A percentile compares a stretch with the other conserved stretches of the same genome.
phyloP scores from a whole-genome alignment of 345 rosid genomes.

The Arabis hirsuta region DNA sequence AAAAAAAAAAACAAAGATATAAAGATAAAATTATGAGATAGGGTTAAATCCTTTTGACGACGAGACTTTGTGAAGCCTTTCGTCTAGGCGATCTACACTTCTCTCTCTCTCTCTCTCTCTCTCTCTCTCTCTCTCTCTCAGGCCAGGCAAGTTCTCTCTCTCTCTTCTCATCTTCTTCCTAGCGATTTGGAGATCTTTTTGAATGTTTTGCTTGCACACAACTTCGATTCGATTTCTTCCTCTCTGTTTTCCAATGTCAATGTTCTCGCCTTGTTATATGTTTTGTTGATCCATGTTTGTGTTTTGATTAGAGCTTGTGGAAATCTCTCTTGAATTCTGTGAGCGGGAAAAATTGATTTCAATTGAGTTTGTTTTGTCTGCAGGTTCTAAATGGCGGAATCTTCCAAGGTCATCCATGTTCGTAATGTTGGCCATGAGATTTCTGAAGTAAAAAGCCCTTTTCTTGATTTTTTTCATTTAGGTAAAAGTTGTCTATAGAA shows the following conservation, averaged over 20 bases:
- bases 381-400: conserved; percentile 67
- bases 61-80: conserved; percentile 19
- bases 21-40: conserved; percentile 30
- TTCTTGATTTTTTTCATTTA: neutral
- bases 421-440: conserved; percentile 98
- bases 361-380: conserved; percentile 26
- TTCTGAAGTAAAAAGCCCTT: conserved; percentile 66
- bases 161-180: conserved; percentile 14
- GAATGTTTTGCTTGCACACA: neutral
- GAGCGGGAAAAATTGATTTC: conserved; percentile 15
- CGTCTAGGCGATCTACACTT: conserved; percentile 41
- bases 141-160: conserved; percentile 40
- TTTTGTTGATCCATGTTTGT: neutral
- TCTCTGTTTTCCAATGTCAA: conserved; percentile 12
- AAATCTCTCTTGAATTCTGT: conserved; percentile 10
- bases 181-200: conserved; percentile 14
- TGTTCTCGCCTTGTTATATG: neutral
- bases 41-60: conserved; percentile 39
- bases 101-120: conserved; percentile 4
- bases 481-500: too few relatives aligned
- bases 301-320: neutral
- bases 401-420: conserved; percentile 96
- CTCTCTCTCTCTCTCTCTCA: conserved; percentile 28
- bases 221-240: conserved; percentile 21
- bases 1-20: neutral